A percentile compares a stretch with the other conserved stretches of the same genome.
Evolutionary conservation across 2,329 filamentous ascomycete species (phyloP).

Genomic region (Aspergillus quadrilineatus): DNA sequence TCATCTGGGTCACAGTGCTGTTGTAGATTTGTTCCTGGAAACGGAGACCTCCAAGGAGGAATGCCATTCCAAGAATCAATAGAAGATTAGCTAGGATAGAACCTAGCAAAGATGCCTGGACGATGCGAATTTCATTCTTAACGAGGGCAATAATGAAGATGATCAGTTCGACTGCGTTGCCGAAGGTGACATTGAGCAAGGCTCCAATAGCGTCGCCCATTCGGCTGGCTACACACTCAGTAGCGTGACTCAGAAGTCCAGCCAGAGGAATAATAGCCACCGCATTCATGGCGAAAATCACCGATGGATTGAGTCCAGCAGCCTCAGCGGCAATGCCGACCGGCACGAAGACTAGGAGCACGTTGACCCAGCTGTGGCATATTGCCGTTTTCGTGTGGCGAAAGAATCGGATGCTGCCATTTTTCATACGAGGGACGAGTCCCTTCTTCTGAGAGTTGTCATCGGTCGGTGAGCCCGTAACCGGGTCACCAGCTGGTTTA

Average conservation of each 20-base stretch:
- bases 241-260: conserved; percentile 69
- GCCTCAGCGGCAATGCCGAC: conserved; percentile 42
- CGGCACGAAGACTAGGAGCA: conserved; percentile 44
- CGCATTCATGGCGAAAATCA: conserved; percentile 72
- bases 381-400: conserved; percentile 36
- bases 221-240: conserved; percentile 70
- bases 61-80: conserved; percentile 88
- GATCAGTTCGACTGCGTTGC: conserved; percentile 76
- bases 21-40: conserved; percentile 95
- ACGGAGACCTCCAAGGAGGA: conserved; percentile 79
- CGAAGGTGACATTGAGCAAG: conserved; percentile 73
- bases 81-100: conserved; percentile 87
- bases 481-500: conserved; percentile 16
- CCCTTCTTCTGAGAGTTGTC: conserved; percentile 24
- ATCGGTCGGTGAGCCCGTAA: conserved; percentile 22
- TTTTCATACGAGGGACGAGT: conserved; percentile 29
- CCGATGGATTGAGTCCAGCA: conserved; percentile 52
- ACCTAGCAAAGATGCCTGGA: conserved; percentile 84
- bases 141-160: conserved; percentile 75
- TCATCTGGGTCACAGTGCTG: conserved; percentile 94
- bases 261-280: conserved; percentile 74
- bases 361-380: conserved; percentile 45
- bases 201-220: conserved; percentile 73
- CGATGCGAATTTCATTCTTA: conserved; percentile 83
- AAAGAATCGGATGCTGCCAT: conserved; percentile 33